These are phyloP conservation scores for Cinnamomum micranthum DNA, from an alignment of 164 flowering plant species.

Conservation along the genomic window DNA sequence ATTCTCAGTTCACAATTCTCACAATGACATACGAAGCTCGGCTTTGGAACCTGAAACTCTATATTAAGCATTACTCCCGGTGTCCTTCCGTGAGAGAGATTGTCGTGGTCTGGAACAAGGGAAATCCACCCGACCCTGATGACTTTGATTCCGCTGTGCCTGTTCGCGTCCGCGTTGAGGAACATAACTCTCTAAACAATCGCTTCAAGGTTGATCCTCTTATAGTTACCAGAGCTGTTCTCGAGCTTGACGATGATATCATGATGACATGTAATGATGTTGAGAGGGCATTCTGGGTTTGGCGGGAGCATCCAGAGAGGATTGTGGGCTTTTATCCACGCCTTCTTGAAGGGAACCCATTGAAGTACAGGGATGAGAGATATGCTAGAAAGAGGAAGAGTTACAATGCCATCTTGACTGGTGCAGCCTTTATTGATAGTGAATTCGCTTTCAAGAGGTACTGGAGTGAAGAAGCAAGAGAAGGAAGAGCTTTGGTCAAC, in stretches of 20 bases:
- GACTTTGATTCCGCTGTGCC: slow-evolving; percentile 77
- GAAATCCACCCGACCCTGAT: slow-evolving; percentile 39
- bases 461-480: slow-evolving; percentile 54
- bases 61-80: slow-evolving; percentile 70
- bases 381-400: slow-evolving; percentile 56
- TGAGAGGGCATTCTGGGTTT: slow-evolving; percentile 70
- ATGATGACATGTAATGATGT: slow-evolving; percentile 78
- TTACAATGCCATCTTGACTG: slow-evolving; percentile 72
- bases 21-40: slow-evolving; percentile 87
- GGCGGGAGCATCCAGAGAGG: slow-evolving; percentile 75
- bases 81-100: slow-evolving; percentile 79
- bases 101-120: slow-evolving; percentile 85
- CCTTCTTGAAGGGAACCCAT: slow-evolving; percentile 33
- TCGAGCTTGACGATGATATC: slow-evolving; percentile 90
- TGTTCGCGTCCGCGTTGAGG: slow-evolving; percentile 58
- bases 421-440: slow-evolving; percentile 79
- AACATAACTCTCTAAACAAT: slow-evolving; percentile 66
- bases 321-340: slow-evolving; percentile 85
- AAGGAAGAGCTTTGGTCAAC: slow-evolving; percentile 60
- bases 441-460: slow-evolving; percentile 51
- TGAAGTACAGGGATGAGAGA: slow-evolving; percentile 60
- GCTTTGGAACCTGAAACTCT: slow-evolving; percentile 82
- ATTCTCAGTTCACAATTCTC: slow-evolving; percentile 74
- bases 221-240: slow-evolving; percentile 64
- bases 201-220: slow-evolving; percentile 56